Conservation (phyloP, 768 basidiomycete genomes). For the Phanerochaete carnosa region DNA sequence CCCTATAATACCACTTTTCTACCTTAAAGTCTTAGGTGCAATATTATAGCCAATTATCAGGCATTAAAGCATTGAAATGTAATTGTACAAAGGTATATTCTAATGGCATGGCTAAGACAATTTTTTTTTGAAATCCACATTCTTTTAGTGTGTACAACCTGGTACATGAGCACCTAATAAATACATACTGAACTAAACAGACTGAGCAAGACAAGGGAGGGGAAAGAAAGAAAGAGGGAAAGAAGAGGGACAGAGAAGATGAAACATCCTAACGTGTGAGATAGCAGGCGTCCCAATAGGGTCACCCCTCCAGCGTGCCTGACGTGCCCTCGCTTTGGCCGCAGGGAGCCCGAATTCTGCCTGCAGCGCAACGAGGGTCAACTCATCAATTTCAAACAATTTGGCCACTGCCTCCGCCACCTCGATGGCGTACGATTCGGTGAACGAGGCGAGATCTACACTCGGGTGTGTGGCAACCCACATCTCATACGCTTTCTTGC, state of each 20-base stretch:
- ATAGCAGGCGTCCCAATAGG: background rate
- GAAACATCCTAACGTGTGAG: background rate
- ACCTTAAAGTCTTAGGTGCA: too few species aligned
- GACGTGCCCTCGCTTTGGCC: background rate
- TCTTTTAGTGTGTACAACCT: background rate
- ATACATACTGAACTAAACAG: too few species aligned
- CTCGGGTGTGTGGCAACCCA: background rate
- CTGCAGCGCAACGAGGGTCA: background rate
- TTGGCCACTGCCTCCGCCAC: background rate
- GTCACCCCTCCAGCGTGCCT: background rate
- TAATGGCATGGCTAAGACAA: too few species aligned
- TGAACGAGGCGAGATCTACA: background rate
- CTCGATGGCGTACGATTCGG: background rate
- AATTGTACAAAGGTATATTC: too few species aligned
- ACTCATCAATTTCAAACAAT: background rate
- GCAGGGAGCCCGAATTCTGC: background rate
- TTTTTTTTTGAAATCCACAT: constrained; percentile 4
- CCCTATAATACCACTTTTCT: too few species aligned
- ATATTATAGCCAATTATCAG: too few species aligned
- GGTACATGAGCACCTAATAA: background rate
- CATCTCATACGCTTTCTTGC: background rate
- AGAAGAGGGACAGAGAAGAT: background rate
- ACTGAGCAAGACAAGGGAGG: background rate
- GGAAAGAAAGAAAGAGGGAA: background rate
- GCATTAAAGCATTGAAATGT: too few species aligned